Evolutionary conservation across 192 early-diverging fungal genomes (phyloP).

Genomic region (Backusella westeae): DNA sequence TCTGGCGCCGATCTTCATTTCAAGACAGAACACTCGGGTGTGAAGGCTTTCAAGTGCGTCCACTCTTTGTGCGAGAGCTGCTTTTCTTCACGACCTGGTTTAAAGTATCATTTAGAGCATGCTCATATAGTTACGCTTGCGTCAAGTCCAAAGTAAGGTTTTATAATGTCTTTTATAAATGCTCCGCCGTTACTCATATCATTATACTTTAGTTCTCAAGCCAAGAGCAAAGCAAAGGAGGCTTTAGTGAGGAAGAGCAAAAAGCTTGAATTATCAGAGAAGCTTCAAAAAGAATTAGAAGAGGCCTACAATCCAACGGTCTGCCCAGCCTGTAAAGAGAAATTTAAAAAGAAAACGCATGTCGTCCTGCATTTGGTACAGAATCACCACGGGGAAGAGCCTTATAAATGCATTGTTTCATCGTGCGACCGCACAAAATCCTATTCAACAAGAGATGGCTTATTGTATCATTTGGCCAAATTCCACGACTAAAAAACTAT

Average conservation of each 20-base stretch:
- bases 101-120: constrained; percentile 24
- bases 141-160: not conserved
- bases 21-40: constrained; percentile 5
- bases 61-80: constrained; percentile 3
- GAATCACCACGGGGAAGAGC: constrained; percentile 26
- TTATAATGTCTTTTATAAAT: no score
- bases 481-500: constrained; percentile 11
- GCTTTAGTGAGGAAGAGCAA: not conserved
- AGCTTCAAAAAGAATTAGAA: constrained; percentile 10
- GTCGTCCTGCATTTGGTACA: constrained; percentile 28
- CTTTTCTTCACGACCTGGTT: constrained; percentile 12
- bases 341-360: constrained; percentile 30
- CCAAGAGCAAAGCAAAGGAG: not conserved
- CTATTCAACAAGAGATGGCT: constrained; percentile 35
- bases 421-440: constrained; percentile 24
- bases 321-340: constrained; percentile 28
- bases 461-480: constrained; percentile 33
- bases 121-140: constrained; percentile 13
- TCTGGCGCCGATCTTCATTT: constrained; percentile 15
- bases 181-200: not conserved
- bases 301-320: constrained; percentile 16
- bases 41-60: constrained; percentile 13
- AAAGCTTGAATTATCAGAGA: not conserved
- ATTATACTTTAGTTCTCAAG: not conserved
- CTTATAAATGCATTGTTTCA: constrained; percentile 25